A percentile compares a stretch with the other conserved stretches of the same genome.
Conservation (phyloP, 257 asterid species). For the Echium plantagineum region DNA sequence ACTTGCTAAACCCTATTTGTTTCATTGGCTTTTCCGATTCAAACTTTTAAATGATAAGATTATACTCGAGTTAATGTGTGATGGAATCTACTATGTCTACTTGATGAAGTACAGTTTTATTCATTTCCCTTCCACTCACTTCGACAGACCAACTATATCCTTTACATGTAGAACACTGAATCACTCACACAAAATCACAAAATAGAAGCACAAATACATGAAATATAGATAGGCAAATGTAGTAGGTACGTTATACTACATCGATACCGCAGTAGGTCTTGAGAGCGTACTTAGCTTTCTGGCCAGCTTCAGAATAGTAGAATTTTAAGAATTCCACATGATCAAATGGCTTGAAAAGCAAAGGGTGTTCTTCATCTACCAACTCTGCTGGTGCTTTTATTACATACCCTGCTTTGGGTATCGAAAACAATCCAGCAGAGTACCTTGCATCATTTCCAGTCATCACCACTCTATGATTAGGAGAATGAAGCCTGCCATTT, state of each 20-base stretch:
- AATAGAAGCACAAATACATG: too few species aligned
- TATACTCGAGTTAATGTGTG: too few species aligned
- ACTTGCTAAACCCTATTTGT: not conserved
- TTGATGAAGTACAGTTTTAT: not conserved
- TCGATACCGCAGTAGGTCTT: conserved; percentile 10
- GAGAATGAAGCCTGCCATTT: conserved; percentile 13
- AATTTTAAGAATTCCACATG: conserved; percentile 8
- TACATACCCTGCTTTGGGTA: conserved; percentile 10
- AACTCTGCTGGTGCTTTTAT: conserved; percentile 17
- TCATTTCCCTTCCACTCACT: too few species aligned
- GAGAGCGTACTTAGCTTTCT: conserved; percentile 6
- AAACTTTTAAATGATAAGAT: not conserved
- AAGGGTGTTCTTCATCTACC: conserved; percentile 15
- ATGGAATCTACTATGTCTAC: not conserved
- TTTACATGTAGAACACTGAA: not conserved
- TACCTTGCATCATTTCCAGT: conserved; percentile 14
- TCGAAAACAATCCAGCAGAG: conserved; percentile 14
- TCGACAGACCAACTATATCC: too few species aligned
- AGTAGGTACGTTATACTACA: not conserved
- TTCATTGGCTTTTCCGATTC: not conserved
- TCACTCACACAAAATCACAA: not conserved
- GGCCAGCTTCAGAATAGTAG: conserved; percentile 6
- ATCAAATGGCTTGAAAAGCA: conserved; percentile 14
- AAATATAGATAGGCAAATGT: not conserved
- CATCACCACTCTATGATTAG: conserved; percentile 15